Evolutionary conservation across 1,284 basidiomycete genomes (phyloP), one percentile per base, ranked within the genome.

Genomic region (Tremellales sp.): DNA sequence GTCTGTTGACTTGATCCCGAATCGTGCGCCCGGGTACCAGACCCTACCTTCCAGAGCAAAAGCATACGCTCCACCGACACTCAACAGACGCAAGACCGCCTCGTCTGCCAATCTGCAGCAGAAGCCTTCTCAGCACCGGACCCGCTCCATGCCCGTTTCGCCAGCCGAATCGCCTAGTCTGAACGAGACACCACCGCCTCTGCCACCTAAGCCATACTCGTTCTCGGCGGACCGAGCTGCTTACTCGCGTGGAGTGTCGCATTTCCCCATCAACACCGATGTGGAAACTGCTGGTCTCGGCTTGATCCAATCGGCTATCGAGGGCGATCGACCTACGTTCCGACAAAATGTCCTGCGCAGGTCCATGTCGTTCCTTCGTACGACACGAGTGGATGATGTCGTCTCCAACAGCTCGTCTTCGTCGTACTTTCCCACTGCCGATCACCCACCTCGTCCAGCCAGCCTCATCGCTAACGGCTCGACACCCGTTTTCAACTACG

Each of bases 401-500:
- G 40, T 27, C 11, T 51, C 43, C 21, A 45, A 40, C 22, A 31
- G 44, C n/a, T 51, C 42, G 22, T 31, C 48, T 1, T 33, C 37
- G 8, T 39, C 35, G 40, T 17, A 25, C 17, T 24, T 37, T 29
- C 37, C 3, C 11, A 40, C 17, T 43, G 23, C 35, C 17, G 35
- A 37, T 15, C 35, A 37, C 8, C 17, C 35, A 6, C 35, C 17
- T 37, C 35, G 22, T 37, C 22, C 35, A 17, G 21, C 40, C 7
- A n/a, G 40, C 52, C 52, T 40, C 52, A 54, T 36, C 48, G 48
- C 4, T 36, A 13, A n/a, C n/a, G n/a, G n/a, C n/a, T n/a, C n/a
- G n/a, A n/a, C n/a, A n/a, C n/a, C n/a, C n/a, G n/a, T n/a, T n/a
- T n/a, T n/a, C n/a, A n/a, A n/a, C n/a, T n/a, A n/a, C n/a, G n/a